Conservation (phyloP, 768 basidiomycete species). For the Pleurotus platypus region DNA sequence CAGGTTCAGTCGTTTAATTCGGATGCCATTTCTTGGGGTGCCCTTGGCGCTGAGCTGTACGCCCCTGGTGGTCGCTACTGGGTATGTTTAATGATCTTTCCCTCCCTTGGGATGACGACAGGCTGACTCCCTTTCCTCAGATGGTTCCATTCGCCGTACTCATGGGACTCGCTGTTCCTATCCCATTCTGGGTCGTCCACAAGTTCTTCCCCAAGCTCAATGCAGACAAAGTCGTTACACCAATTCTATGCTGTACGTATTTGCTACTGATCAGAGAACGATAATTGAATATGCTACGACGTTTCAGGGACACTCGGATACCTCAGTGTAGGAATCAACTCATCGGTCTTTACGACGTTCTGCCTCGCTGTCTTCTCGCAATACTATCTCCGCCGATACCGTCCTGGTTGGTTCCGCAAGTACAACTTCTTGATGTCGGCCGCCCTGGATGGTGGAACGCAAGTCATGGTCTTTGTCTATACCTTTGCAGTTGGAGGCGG, state of each 20-base stretch:
- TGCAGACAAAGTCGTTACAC: constrained; percentile 47
- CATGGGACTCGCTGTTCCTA: constrained; percentile 47
- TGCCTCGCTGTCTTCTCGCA: constrained; percentile 43
- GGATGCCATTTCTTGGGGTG: constrained; percentile 57
- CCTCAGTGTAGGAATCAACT: constrained; percentile 56
- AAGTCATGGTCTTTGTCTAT: constrained; percentile 43
- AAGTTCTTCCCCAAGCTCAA: constrained; percentile 41
- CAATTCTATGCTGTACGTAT: constrained; percentile 38
- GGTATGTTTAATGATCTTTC: constrained; percentile 17
- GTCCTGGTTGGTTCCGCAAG: constrained; percentile 46
- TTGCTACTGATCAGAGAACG: not conserved
- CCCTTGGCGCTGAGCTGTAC: constrained; percentile 45
- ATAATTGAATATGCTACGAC: not conserved
- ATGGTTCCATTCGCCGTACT: constrained; percentile 44
- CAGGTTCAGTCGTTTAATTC: constrained; percentile 39
- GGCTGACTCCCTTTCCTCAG: constrained; percentile 13
- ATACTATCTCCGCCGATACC: constrained; percentile 39
- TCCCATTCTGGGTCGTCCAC: constrained; percentile 55
- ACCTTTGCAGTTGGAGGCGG: constrained; percentile 43
- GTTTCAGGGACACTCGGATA: constrained; percentile 37
- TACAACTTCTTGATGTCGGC: constrained; percentile 52
- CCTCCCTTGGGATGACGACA: no score
- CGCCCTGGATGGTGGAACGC: constrained; percentile 50
- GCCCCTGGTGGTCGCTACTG: constrained; percentile 43
- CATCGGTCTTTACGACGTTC: constrained; percentile 43